A percentile compares a stretch with the other conserved stretches of the same genome.
These are phyloP conservation scores for Hypoxylon sp. DNA, from an alignment of 2,329 filamentous ascomycete genomes.

Conservation along the genomic window DNA sequence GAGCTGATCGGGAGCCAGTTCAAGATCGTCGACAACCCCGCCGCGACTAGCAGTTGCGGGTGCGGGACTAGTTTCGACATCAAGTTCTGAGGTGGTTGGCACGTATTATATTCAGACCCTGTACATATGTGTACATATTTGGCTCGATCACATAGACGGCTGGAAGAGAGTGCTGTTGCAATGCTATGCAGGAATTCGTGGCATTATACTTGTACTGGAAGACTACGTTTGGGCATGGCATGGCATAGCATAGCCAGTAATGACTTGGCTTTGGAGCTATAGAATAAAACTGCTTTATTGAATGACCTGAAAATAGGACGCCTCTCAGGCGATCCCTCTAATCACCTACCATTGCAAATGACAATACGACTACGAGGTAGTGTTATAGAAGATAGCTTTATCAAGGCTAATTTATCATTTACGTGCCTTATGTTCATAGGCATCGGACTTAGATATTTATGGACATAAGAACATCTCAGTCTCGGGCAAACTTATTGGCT, in stretches of 20 bases:
- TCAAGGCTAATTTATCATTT: too few relatives aligned
- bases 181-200: not conserved
- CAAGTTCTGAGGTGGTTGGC: conserved; percentile 66
- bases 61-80: conserved; percentile 99
- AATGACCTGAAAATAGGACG: not conserved
- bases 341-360: not conserved
- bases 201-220: not conserved
- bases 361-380: not conserved
- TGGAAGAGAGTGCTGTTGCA: not conserved
- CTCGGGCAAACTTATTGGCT: not conserved
- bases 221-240: not conserved
- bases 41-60: conserved; percentile 93
- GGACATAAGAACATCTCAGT: not conserved
- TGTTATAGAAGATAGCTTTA: too few relatives aligned
- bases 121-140: conserved; percentile 20
- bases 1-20: conserved; percentile 90
- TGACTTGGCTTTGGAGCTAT: not conserved
- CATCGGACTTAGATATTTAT: not conserved
- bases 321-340: not conserved
- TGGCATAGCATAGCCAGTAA: not conserved
- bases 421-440: not conserved
- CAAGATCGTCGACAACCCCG: conserved; percentile 94
- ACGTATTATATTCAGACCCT: not conserved
- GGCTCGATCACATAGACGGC: not conserved
- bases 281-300: not conserved